These are phyloP conservation scores for Phytopythium helicoides DNA, from an alignment of 352 stramenopile genomes.

Conservation along the genomic window DNA sequence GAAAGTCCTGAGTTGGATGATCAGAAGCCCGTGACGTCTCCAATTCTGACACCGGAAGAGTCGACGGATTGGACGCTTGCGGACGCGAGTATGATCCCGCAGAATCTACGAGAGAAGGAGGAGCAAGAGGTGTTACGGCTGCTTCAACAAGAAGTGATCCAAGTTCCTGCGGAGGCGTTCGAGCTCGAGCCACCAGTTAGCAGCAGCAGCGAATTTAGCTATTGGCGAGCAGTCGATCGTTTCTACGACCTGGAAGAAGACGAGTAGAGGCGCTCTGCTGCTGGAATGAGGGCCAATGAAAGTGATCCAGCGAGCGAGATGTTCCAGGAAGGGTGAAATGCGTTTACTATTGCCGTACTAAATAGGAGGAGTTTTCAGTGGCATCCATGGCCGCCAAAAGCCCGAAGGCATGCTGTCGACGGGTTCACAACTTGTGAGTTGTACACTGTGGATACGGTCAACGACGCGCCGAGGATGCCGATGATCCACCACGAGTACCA, in stretches of 20 bases:
- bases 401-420: constrained; percentile 23
- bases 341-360: background rate
- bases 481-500: constrained; percentile 32
- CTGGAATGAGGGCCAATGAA: too few species aligned
- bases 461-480: constrained; percentile 21
- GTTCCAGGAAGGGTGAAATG: too few species aligned
- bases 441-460: constrained; percentile 35
- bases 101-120: too few species aligned
- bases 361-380: constrained; percentile 4
- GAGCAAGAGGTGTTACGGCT: too few species aligned
- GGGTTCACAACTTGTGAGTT: constrained; percentile 29
- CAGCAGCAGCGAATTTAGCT: constrained; percentile 6
- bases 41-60: too few species aligned
- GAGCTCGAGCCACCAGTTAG: background rate
- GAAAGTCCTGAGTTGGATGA: too few species aligned
- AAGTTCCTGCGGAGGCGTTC: background rate
- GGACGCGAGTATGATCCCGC: too few species aligned
- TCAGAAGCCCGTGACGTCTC: too few species aligned
- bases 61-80: too few species aligned
- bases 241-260: constrained; percentile 10
- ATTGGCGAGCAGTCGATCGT: constrained; percentile 16
- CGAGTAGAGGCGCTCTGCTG: too few species aligned
- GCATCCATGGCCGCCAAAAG: constrained; percentile 32
- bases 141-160: background rate
- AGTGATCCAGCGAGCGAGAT: too few species aligned